Conservation (phyloP, 495 filamentous ascomycete genomes). For the Xylaria castorea region DNA sequence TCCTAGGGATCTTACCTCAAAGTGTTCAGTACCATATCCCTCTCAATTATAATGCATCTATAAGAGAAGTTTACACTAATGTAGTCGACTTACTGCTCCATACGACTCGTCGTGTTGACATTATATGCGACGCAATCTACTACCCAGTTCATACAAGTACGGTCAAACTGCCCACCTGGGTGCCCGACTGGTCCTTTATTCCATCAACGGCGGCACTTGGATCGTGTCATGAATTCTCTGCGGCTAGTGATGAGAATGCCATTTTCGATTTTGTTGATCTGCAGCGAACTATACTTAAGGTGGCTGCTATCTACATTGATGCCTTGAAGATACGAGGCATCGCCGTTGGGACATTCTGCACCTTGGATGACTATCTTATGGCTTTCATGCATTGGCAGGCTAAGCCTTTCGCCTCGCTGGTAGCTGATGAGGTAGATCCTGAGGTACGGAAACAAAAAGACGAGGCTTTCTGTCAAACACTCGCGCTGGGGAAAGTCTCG, state of each 20-base stretch:
- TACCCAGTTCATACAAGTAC: constrained; percentile 66
- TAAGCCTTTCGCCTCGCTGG: not conserved
- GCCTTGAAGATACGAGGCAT: not conserved
- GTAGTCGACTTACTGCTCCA: constrained; percentile 28
- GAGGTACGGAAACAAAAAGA: not conserved
- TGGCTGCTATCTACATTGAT: not conserved
- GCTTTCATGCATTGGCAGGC: constrained; percentile 1
- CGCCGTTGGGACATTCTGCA: not conserved
- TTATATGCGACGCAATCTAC: constrained; percentile 67
- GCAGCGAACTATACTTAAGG: not conserved
- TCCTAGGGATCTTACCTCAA: not conserved
- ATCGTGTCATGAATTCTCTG: not conserved
- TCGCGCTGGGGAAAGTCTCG: not conserved
- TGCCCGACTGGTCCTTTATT: constrained; percentile 44
- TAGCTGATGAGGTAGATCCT: not conserved
- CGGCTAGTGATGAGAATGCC: not conserved
- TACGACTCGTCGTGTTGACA: constrained; percentile 52
- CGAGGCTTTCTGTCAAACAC: constrained; percentile 2
- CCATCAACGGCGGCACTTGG: not conserved
- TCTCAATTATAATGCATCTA: not conserved
- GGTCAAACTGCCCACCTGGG: constrained; percentile 35
- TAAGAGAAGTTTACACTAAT: constrained; percentile 3
- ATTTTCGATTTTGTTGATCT: not conserved
- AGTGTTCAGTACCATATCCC: not conserved
- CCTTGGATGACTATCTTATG: not conserved